Evolutionary conservation across 2,329 filamentous ascomycete species (phyloP).

Genomic region (Verticillium nubilum): DNA sequence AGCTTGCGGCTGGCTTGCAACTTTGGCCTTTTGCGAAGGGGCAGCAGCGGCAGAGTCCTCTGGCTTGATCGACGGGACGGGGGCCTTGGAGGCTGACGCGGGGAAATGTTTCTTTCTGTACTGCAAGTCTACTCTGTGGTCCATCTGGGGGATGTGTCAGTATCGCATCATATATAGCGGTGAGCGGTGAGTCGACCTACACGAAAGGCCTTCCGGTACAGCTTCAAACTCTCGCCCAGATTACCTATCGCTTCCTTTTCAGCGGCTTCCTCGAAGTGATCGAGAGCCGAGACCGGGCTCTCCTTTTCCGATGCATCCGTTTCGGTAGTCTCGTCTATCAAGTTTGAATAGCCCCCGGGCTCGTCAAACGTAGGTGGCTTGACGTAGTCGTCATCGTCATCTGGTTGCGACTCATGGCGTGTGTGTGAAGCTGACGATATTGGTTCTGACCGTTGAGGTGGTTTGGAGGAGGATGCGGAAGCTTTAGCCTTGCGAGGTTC

Average conservation of each 20-base stretch:
- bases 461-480: constrained; percentile 18
- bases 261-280: constrained; percentile 89
- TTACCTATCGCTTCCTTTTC: constrained; percentile 82
- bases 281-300: constrained; percentile 70
- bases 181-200: constrained; percentile 38
- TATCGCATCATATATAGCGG: neutral
- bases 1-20: constrained; percentile 44
- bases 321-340: neutral
- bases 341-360: constrained; percentile 1
- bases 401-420: constrained; percentile 17
- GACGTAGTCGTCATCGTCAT: constrained; percentile 30
- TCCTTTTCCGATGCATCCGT: constrained; percentile 18
- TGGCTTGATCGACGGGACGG: constrained; percentile 8
- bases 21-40: constrained; percentile 8
- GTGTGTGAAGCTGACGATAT: constrained; percentile 12
- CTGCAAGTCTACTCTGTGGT: constrained; percentile 73
- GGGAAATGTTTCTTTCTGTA: constrained; percentile 94
- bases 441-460: constrained; percentile 15
- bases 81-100: constrained; percentile 47
- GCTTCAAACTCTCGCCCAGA: constrained; percentile 78
- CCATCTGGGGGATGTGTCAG: constrained; percentile 56
- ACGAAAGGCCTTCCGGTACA: constrained; percentile 87
- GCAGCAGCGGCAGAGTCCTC: constrained; percentile 18
- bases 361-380: constrained; percentile 28
- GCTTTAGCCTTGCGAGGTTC: constrained; percentile 5